Evolutionary conservation across 192 early-diverging fungal species (phyloP).

Genomic region (Lobosporangium transversale): DNA sequence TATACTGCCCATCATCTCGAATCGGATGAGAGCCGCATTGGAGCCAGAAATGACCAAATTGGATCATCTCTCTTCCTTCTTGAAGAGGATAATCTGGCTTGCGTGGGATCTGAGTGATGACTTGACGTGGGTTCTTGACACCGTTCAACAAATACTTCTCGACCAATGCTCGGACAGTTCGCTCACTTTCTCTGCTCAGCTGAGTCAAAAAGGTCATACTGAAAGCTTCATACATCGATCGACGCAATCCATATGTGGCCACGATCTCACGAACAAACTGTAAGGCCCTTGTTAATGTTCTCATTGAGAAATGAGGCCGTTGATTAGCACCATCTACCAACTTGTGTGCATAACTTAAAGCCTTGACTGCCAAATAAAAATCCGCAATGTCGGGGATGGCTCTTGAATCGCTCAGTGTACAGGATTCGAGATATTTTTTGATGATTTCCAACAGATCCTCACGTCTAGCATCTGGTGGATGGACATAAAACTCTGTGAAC

Average conservation of each 20-base stretch:
- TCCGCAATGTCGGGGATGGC: conserved; percentile 75
- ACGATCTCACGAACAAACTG: conserved; percentile 80
- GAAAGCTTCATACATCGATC: conserved; percentile 93
- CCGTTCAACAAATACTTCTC: conserved; percentile 66
- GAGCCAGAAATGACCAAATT: conserved; percentile 92
- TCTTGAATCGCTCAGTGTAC: conserved; percentile 65
- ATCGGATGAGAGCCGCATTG: conserved; percentile 58
- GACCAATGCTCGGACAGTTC: conserved; percentile 63
- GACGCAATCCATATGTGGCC: conserved; percentile 78
- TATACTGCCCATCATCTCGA: conserved; percentile 67
- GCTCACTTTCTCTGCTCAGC: conserved; percentile 76
- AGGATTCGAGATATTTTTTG: conserved; percentile 76
- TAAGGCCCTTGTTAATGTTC: conserved; percentile 90
- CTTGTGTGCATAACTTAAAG: conserved; percentile 70
- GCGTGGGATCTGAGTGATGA: conserved; percentile 70
- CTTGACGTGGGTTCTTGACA: conserved; percentile 61
- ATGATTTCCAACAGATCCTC: conserved; percentile 89
- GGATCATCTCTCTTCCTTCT: conserved; percentile 62
- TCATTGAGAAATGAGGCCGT: conserved; percentile 90
- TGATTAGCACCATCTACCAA: conserved; percentile 92
- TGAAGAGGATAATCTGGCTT: conserved; percentile 54
- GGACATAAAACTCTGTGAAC: conserved; percentile 96
- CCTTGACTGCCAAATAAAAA: conserved; percentile 85
- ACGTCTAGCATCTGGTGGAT: conserved; percentile 83
- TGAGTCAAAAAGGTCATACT: conserved; percentile 96